phyloP scores from a whole-genome alignment of 1,139 yeast genomes.

The Sugiyamaella japonica region DNA sequence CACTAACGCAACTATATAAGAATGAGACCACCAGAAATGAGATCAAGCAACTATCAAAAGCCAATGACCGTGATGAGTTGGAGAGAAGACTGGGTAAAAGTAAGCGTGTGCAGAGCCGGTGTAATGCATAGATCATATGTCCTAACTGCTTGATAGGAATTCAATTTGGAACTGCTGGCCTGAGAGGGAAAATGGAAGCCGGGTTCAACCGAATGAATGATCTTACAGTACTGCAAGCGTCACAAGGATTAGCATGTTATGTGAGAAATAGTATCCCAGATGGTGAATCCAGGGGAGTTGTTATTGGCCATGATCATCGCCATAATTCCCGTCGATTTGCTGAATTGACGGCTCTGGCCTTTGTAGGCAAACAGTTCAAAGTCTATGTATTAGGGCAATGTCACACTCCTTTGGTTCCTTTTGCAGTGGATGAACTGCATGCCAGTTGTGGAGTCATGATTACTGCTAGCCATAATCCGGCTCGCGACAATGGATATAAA shows the following conservation, averaged over 20 bases:
- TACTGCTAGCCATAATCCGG: slow-evolving; percentile 96
- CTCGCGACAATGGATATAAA: slow-evolving; percentile 89
- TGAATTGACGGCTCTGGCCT: slow-evolving; percentile 72
- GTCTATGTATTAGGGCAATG: slow-evolving; percentile 66
- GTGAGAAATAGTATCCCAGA: slow-evolving; percentile 42
- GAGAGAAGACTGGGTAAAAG: slow-evolving; percentile 49
- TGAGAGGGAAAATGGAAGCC: slow-evolving; percentile 83
- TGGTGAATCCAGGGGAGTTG: slow-evolving; percentile 51
- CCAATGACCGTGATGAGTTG: slow-evolving; percentile 48
- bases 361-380: slow-evolving; percentile 62
- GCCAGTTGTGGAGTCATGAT: slow-evolving; percentile 91
- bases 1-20: slow-evolving; percentile 22
- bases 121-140: not conserved
- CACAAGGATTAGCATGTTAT: slow-evolving; percentile 83
- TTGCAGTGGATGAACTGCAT: slow-evolving; percentile 60
- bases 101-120: slow-evolving; percentile 17
- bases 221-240: slow-evolving; percentile 84
- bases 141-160: slow-evolving; percentile 46
- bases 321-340: slow-evolving; percentile 80
- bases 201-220: slow-evolving; percentile 90
- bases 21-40: slow-evolving; percentile 59
- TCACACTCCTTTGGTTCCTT: slow-evolving; percentile 94
- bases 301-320: slow-evolving; percentile 91
- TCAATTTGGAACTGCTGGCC: slow-evolving; percentile 92
- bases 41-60: slow-evolving; percentile 50